Conservation (phyloP, 441 rosid species). For the Pelargonium fulgidum region DNA sequence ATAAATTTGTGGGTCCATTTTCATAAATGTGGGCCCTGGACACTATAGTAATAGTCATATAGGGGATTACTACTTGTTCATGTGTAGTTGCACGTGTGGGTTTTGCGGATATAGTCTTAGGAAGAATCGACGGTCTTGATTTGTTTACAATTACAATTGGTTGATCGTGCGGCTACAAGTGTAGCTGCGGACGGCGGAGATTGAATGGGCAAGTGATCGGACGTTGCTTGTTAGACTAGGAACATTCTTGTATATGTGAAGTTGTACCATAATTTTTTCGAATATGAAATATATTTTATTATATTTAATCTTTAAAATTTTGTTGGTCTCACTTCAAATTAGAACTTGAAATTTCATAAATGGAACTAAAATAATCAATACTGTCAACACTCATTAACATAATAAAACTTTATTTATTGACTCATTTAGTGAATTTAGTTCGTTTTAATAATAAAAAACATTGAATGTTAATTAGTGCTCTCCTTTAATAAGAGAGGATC, state of each 20-base stretch:
- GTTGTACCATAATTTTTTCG: not conserved
- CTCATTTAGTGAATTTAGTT: no score
- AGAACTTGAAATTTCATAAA: not conserved
- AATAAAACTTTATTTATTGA: no score
- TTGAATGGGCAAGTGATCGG: slow-evolving; percentile 8
- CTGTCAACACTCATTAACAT: no score
- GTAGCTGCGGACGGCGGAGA: not conserved
- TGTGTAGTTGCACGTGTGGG: not conserved
- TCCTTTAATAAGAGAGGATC: no score
- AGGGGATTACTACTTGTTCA: no score
- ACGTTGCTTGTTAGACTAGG: slow-evolving; percentile 2
- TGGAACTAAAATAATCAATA: not conserved
- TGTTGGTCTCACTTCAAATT: no score
- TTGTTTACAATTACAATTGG: slow-evolving; percentile 6
- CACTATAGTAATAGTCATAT: no score
- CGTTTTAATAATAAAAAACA: no score
- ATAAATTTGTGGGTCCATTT: no score
- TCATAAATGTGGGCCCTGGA: no score
- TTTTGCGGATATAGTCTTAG: not conserved
- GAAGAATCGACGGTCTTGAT: not conserved
- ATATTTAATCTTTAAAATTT: not conserved
- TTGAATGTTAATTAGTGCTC: no score
- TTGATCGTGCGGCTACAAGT: not conserved
- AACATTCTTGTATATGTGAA: slow-evolving; percentile 6
- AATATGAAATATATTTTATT: not conserved